Base-by-base conservation (phyloP, 2,329 filamentous ascomycete genomes). In the Penicillium palitans region DNA sequence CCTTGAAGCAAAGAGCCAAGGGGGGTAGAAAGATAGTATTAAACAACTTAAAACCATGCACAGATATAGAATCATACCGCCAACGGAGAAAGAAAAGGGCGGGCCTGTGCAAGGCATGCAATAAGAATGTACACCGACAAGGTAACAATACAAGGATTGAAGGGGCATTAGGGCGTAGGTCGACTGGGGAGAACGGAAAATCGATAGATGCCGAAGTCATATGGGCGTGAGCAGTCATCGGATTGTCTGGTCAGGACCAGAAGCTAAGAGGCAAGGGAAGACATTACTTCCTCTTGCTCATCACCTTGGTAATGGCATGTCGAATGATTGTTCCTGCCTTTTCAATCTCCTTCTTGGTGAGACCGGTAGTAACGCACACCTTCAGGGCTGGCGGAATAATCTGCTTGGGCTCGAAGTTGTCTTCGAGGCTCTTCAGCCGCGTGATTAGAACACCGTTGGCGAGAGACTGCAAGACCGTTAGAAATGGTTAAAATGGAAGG, bases 341-440 rank as follows among this genome's bases (percentile, higher is more conserved):
- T 79, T 99, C 96, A 55, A 93, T 90, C 75, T 99, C 95, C 79
- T 96, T 97, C 81, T 90, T 96, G 25, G 90, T 90, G 61, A 99
- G 79, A 1, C 90, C 95, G 6, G 86, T 90, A 0, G 93, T 96
- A 54, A 97, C 82, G 72, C 93, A 98, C 13, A 98, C 85, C 78
- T 98, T 97, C 61, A 99, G 82, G 0, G 91, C 91, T 10, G 95
- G 83, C 80, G 89, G 90, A 37, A 82, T 83, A 44, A 85, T 82
- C 58, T 93, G 89, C 70, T 88, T 88, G 15, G 86, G 83, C 48
- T 81, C 79, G 4, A 85, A 85, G 49, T 83, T 80, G 60, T 89
- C 82, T 1, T 91, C 90, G 72, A 90, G 86, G 37, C 84, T 87
- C 80, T 96, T 98, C 44, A 96, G 81, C 50, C 92, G 85, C 1